Base-by-base conservation (phyloP, 2,329 filamentous ascomycete genomes). In the Cryphonectria parasitica region DNA sequence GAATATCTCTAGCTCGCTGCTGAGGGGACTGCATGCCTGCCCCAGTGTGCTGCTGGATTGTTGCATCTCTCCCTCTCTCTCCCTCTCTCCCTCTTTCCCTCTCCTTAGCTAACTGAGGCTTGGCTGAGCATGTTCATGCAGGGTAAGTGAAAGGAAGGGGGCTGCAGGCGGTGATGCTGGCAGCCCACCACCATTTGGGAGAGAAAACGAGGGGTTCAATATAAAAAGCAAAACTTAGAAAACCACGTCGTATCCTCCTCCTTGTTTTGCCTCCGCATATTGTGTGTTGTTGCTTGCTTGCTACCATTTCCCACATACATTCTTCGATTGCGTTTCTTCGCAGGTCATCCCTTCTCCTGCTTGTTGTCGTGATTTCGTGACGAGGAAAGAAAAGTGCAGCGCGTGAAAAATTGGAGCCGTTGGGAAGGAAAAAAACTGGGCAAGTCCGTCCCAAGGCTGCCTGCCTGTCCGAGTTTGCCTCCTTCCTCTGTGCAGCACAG, bases 1-100 rank as follows among this genome's bases (percentile, higher is more conserved):
- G 67, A 70, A 70, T 64, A 49, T 64, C 63, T 70, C 68, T 72
- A 70, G 65, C 68, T 52, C 65, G 17, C 45, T 25, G 34, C 45
- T 49, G 45, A 7, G 45, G 45, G 45, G 31, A 28, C 36, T 66
- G 36, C 39, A 61, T 60, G 56, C 36, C 65, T 62, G 66, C 39
- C 11, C 31, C 56, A 52, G n/a, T 68, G 63, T 54, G 25, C 31
- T 52, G 67, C 63, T 39, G 58, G 31, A 61, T 10, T 34, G 22
- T 60, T 39, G 36, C 36, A 10, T 39, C 36, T 39, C 10, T 39
- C 36, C 7, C 61, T 45, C 36, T 39, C 36, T 39, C 10, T 39
- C 36, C 7, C 61, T 45, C 36, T 36, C 36, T 68, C 22, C 34
- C 34, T 63, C 25, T 22, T 19, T 49, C 43, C 5, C 19, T 2